Base-by-base conservation (phyloP, 2,329 filamentous ascomycete genomes). In the Arthrobotrys entomopaga region DNA sequence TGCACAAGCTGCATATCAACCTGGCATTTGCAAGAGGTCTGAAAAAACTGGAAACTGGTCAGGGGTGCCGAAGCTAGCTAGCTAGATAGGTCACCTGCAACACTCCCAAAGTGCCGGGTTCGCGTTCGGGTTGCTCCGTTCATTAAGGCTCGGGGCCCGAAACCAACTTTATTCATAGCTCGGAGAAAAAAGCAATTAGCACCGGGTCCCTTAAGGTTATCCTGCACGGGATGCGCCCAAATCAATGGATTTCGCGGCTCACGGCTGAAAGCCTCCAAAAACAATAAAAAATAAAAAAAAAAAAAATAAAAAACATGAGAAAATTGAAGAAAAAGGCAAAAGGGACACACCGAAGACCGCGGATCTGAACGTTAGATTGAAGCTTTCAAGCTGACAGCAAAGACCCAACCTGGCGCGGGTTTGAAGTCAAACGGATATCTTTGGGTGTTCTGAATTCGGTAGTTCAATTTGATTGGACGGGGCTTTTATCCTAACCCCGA, bases 61-160 rank as follows among this genome's bases (percentile, higher is more conserved):
- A 58, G n/a, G 26, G 26, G 42, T 43, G n/a, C 43, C 40, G 52
- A 71, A 71, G 57, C 65, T 52, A 57, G 65, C 58, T 46, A 58
- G 49, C 65, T 46, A n/a, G n/a, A n/a, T n/a, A n/a, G 40, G 67
- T 72, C 67, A 72, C 60, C 60, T 72, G 67, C 67, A 65, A 54
- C 48, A 42, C 54, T 60, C 63, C 60, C 67, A 53, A 72, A 65
- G 67, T 65, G 60, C 58, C 66, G 53, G 66, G 66, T 71, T 71
- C 67, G 67, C 60, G 60, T 65, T 56, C 67, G 60, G 65, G 58
- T 64, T 34, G 29, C 29, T 34, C 29, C 29, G 29, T 29, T 7
- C 26, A 29, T 20, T 50, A 22, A 11, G 22, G 48, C 40, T 56
- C 60, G 60, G 48, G 19, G 40, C 16, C n/a, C n/a, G n/a, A n/a